Conservation (phyloP, 139 green algal genomes). For the Parachlorella kessleri region DNA sequence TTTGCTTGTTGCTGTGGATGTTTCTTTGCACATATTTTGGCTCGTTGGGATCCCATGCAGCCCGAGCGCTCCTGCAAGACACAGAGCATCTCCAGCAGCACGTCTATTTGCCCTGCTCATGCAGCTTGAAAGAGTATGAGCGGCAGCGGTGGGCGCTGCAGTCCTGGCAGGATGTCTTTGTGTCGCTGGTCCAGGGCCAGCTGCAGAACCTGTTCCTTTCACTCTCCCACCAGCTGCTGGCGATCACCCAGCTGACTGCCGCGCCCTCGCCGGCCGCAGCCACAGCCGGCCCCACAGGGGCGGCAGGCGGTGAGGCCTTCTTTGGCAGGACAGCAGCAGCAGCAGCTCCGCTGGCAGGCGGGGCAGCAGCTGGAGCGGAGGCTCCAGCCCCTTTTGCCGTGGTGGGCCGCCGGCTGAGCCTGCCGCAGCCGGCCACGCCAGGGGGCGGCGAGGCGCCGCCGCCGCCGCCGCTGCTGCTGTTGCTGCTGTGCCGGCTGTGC, state of each 20-base stretch:
- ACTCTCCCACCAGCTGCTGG: constrained; percentile 34
- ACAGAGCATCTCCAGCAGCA: too few relatives aligned
- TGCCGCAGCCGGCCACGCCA: background rate
- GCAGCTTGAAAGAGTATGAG: constrained; percentile 62
- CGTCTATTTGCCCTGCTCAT: background rate
- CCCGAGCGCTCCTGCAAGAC: too few relatives aligned
- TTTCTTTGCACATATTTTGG: too few relatives aligned
- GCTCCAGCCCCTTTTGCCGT: background rate
- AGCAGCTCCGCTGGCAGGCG: too few relatives aligned
- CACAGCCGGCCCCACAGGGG: background rate
- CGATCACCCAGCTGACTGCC: background rate
- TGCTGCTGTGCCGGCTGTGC: constrained; percentile 74
- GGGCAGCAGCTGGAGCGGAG: background rate
- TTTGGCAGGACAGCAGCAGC: constrained; percentile 6
- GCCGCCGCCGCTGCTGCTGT: constrained; percentile 53
- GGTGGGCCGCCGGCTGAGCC: background rate
- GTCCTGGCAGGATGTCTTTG: constrained; percentile 61
- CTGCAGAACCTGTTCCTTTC: constrained; percentile 67
- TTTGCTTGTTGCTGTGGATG: too few relatives aligned
- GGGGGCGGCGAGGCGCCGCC: background rate
- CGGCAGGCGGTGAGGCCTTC: background rate
- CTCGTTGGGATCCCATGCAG: too few relatives aligned
- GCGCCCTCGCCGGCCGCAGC: background rate
- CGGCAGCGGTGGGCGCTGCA: constrained; percentile 52
- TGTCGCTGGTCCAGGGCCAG: constrained; percentile 68